Conservation (phyloP, 2,329 filamentous ascomycete species). For the Pseudogymnoascus sp. region DNA sequence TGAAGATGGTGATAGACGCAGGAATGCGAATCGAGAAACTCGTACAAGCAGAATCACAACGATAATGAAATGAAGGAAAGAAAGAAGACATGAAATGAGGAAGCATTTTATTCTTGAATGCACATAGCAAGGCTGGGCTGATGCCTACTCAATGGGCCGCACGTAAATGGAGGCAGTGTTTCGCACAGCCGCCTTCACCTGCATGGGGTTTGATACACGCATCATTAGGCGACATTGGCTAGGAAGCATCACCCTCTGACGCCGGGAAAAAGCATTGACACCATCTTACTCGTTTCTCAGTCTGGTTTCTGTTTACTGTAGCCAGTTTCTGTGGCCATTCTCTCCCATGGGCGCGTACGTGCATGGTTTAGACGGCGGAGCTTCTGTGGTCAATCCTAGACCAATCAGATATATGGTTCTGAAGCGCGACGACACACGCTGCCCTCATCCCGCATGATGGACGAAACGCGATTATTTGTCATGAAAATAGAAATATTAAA, state of each 20-base stretch:
- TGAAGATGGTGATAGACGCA: background rate
- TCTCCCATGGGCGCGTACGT: background rate
- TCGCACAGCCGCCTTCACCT: background rate
- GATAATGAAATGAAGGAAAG: background rate
- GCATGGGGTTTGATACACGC: background rate
- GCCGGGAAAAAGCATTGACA: background rate
- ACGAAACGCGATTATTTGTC: background rate
- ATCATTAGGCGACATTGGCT: background rate
- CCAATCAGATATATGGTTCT: background rate
- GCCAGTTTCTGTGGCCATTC: background rate
- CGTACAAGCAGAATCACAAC: background rate
- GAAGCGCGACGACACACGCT: background rate
- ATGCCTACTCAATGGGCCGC: background rate
- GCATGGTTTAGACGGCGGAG: background rate
- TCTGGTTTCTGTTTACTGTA: background rate
- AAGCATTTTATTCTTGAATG: background rate
- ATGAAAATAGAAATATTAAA: background rate
- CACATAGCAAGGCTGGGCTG: background rate
- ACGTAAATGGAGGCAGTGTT: background rate
- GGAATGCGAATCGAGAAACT: background rate
- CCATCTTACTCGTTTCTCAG: background rate
- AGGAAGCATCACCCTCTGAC: background rate
- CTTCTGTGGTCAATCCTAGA: background rate
- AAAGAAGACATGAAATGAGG: background rate
- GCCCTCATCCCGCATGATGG: background rate